These are phyloP conservation scores for Paragyromitra xinjiangensis DNA, from an alignment of 495 filamentous ascomycete species.

Conservation along the genomic window DNA sequence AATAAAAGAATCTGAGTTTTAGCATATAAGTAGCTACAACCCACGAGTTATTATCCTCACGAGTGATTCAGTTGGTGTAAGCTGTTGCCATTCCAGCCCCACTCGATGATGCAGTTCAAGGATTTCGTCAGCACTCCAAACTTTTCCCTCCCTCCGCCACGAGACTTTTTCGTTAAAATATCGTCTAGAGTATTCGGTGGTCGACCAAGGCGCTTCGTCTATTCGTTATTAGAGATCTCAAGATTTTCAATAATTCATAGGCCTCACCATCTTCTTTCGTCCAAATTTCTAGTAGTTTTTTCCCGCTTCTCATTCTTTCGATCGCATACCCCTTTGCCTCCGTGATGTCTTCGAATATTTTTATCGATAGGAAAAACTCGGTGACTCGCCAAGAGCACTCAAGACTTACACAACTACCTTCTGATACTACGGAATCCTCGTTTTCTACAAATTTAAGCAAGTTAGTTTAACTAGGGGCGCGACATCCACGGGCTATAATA, in stretches of 20 bases:
- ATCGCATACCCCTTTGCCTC: neutral
- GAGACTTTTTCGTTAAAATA: neutral
- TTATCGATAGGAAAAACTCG: neutral
- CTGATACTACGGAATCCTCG: neutral
- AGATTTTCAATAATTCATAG: neutral
- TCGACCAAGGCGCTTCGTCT: neutral
- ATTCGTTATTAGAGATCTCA: neutral
- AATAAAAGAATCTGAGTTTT: neutral
- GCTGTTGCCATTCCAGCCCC: neutral
- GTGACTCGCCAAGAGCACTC: neutral
- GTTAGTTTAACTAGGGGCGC: neutral
- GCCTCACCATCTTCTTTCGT: neutral
- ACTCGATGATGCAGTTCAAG: neutral
- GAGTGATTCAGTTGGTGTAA: neutral
- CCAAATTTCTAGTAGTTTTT: neutral
- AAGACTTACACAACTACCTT: neutral
- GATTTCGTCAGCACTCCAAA: neutral
- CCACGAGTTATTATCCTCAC: neutral
- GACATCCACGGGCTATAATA: neutral
- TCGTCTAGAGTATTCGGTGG: neutral
- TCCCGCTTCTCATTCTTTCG: neutral
- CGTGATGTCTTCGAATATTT: neutral
- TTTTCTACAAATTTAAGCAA: neutral
- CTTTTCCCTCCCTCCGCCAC: neutral
- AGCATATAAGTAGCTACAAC: neutral